Evolutionary conservation across 176 grass and related monocot species (phyloP).

Genomic region (Bothriochloa decipiens): DNA sequence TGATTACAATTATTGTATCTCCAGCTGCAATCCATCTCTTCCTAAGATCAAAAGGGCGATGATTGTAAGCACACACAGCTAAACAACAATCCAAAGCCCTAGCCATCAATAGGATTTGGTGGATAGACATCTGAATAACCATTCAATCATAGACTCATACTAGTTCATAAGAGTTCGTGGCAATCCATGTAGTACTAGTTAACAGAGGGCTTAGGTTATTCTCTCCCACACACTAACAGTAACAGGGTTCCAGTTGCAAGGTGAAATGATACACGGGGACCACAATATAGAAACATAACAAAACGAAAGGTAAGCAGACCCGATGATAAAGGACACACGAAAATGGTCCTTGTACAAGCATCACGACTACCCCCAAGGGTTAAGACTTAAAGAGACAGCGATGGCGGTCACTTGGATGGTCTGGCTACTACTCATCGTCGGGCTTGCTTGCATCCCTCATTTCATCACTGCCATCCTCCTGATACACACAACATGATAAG

Average conservation of each 20-base stretch:
- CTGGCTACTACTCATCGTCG: constrained; percentile 63
- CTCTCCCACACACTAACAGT: constrained; percentile 41
- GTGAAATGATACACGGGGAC: constrained; percentile 46
- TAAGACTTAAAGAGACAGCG: constrained; percentile 8
- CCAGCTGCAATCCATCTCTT: constrained; percentile 4
- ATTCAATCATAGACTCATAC: constrained; percentile 42
- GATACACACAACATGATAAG: constrained; percentile 35
- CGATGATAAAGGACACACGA: constrained; percentile 46
- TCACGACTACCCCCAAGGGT: constrained; percentile 47
- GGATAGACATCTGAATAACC: constrained; percentile 37
- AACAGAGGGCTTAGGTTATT: constrained; percentile 47
- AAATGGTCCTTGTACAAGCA: constrained; percentile 64
- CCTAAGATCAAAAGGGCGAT: constrained; percentile 3
- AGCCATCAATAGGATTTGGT: constrained; percentile 31
- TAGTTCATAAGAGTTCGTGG: constrained; percentile 38
- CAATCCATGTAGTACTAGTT: constrained; percentile 51
- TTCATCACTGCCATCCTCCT: constrained; percentile 89
- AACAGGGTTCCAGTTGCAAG: constrained; percentile 51
- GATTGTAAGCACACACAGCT: constrained; percentile 23
- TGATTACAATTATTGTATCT: constrained; percentile 24
- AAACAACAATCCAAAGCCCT: constrained; percentile 1
- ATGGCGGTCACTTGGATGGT: constrained; percentile 35
- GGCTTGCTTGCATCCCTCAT: constrained; percentile 85
- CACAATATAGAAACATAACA: constrained; percentile 45
- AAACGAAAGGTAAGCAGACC: constrained; percentile 56